Evolutionary conservation across 306 rosid genomes (phyloP).

Genomic region (Herpetospermum pedunculosum): DNA sequence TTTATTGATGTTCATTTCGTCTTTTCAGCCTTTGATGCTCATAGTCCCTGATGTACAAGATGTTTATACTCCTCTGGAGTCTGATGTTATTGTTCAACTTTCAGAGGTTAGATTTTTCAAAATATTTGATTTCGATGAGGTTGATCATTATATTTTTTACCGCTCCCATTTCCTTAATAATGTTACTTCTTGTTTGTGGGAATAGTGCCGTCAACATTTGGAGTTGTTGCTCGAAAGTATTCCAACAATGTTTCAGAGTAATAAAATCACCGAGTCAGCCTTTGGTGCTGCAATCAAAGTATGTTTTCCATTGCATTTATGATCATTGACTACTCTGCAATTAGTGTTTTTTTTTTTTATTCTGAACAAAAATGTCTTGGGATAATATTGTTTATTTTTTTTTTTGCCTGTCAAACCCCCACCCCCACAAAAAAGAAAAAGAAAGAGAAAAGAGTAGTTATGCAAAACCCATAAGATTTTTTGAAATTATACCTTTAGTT

Average conservation of each 20-base stretch:
- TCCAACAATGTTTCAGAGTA: conserved; percentile 77
- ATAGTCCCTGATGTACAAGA: conserved; percentile 97
- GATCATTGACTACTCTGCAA: background rate
- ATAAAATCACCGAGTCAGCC: conserved; percentile 87
- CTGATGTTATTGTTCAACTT: conserved; percentile 82
- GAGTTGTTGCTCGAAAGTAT: conserved; percentile 81
- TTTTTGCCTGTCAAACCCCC: background rate
- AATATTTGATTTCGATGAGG: background rate
- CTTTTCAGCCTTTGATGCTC: conserved; percentile 88
- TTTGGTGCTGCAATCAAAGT: conserved; percentile 97
- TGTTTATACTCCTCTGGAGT: conserved; percentile 89
- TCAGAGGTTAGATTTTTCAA: conserved; percentile 57
- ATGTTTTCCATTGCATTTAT: conserved; percentile 11
- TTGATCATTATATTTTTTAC: background rate
- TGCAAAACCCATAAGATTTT: background rate
- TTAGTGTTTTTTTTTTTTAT: background rate
- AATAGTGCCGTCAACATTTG: conserved; percentile 87
- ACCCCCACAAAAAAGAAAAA: background rate
- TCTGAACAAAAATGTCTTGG: too few relatives aligned
- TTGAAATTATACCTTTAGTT: background rate
- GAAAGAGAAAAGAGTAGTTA: background rate
- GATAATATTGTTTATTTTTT: background rate
- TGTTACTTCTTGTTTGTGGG: conserved; percentile 15
- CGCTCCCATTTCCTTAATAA: background rate
- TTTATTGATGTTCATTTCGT: conserved; percentile 18